Conservation (phyloP, 495 filamentous ascomycete species). For the Penicillium alfredii region DNA sequence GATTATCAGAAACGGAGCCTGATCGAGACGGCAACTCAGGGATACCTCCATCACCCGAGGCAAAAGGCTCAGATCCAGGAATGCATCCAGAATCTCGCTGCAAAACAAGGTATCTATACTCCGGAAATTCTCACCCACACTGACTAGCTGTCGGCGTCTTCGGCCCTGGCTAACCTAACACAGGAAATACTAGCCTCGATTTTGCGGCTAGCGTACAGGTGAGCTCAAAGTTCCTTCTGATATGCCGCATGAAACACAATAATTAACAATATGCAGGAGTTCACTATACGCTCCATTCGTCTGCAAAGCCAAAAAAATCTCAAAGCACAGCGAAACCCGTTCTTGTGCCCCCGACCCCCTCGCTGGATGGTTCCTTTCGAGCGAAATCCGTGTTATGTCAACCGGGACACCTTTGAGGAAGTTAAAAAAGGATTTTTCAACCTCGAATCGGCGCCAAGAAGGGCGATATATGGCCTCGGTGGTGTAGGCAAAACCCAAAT, state of each 20-base stretch:
- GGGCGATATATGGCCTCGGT: constrained; percentile 39
- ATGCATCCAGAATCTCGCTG: constrained; percentile 9
- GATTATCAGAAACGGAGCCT: constrained; percentile 10
- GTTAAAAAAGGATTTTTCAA: constrained; percentile 9
- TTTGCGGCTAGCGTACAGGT: constrained; percentile 9
- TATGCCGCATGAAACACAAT: constrained; percentile 2
- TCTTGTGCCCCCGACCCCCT: neutral
- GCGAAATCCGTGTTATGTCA: constrained; percentile 24
- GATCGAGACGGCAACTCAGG: constrained; percentile 15
- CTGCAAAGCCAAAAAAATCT: neutral
- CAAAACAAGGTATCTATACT: constrained; percentile 11
- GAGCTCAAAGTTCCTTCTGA: neutral
- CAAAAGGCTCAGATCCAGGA: constrained; percentile 8
- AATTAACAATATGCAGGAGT: too few species aligned
- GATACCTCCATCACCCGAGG: constrained; percentile 12
- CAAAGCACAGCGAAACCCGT: neutral
- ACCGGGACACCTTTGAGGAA: constrained; percentile 17
- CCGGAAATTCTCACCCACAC: too few species aligned
- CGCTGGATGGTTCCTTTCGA: constrained; percentile 24
- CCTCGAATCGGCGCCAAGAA: neutral
- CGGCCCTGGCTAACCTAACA: too few species aligned
- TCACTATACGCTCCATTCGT: neutral
- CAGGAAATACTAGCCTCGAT: constrained; percentile 10
- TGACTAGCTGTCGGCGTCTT: too few species aligned
- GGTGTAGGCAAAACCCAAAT: constrained; percentile 50